Conservation (phyloP, 495 filamentous ascomycete genomes). For the Letharia columbiana region DNA sequence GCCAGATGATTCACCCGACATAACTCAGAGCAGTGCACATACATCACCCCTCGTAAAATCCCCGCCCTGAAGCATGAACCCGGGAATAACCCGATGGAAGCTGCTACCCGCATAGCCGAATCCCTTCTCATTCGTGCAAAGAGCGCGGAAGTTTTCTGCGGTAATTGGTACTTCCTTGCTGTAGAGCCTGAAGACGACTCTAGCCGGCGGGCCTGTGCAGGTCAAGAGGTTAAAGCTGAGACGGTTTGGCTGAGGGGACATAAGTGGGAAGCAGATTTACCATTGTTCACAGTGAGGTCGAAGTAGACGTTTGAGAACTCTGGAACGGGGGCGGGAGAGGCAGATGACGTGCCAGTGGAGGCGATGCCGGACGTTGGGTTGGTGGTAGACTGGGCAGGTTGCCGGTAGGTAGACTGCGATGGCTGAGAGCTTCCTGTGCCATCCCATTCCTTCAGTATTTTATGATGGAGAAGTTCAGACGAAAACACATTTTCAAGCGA, state of each 20-base stretch:
- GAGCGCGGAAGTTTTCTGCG: constrained; percentile 51
- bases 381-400: background rate
- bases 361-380: background rate
- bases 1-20: background rate
- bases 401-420: background rate
- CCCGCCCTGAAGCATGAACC: constrained; percentile 47
- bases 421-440: background rate
- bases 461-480: background rate
- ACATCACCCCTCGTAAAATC: constrained; percentile 45
- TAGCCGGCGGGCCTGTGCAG: constrained; percentile 1
- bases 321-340: background rate
- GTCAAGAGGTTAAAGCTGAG: background rate
- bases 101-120: constrained; percentile 54
- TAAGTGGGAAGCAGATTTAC: background rate
- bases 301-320: constrained; percentile 12
- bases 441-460: background rate
- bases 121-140: constrained; percentile 27
- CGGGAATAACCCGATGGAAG: constrained; percentile 33
- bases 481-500: background rate
- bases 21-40: constrained; percentile 20
- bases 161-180: constrained; percentile 33
- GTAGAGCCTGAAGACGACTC: constrained; percentile 13
- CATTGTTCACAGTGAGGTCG: constrained; percentile 16
- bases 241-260: background rate
- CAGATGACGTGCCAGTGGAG: constrained; percentile 1